Percentiles rank a stretch among this genome's conserved stretches.
phyloP scores from a whole-genome alignment of 1,139 yeast genomes.

The Hemisphaericaspora subhashii region DNA sequence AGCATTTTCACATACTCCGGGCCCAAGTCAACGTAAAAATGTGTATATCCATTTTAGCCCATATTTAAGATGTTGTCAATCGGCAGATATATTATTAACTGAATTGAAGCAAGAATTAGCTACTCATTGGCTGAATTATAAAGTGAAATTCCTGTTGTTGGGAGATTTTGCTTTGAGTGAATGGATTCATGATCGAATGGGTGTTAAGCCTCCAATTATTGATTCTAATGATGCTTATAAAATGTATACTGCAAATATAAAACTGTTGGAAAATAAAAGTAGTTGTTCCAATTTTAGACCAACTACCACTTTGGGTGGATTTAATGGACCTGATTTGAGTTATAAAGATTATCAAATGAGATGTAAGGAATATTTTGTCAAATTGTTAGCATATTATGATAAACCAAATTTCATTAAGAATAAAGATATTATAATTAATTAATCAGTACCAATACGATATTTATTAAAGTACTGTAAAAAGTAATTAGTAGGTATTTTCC shows the following conservation, averaged over 20 bases:
- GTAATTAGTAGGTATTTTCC: no score
- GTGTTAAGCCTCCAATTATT: constrained; percentile 42
- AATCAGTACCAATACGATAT: no score
- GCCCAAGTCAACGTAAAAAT: constrained; percentile 28
- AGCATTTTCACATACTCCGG: constrained; percentile 23
- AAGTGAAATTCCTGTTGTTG: constrained; percentile 39
- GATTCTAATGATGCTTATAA: constrained; percentile 50
- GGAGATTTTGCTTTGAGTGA: constrained; percentile 51
- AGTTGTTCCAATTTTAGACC: constrained; percentile 47
- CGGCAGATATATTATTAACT: constrained; percentile 42
- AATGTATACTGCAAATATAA: constrained; percentile 49
- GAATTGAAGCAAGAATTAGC: constrained; percentile 27
- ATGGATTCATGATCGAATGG: constrained; percentile 51
- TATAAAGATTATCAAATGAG: constrained; percentile 43
- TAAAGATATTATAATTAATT: constrained; percentile 39
- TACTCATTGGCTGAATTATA: constrained; percentile 30
- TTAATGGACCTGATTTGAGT: constrained; percentile 45
- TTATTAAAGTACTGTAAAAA: no score
- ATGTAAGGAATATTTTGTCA: constrained; percentile 43
- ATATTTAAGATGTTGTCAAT: constrained; percentile 46
- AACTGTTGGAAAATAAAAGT: constrained; percentile 34
- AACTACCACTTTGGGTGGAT: constrained; percentile 47
- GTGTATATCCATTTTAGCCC: constrained; percentile 47
- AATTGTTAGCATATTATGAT: constrained; percentile 47
- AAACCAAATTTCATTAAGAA: constrained; percentile 35